Evolutionary conservation across 768 basidiomycete genomes (phyloP).

Genomic region (Collybia nuda): DNA sequence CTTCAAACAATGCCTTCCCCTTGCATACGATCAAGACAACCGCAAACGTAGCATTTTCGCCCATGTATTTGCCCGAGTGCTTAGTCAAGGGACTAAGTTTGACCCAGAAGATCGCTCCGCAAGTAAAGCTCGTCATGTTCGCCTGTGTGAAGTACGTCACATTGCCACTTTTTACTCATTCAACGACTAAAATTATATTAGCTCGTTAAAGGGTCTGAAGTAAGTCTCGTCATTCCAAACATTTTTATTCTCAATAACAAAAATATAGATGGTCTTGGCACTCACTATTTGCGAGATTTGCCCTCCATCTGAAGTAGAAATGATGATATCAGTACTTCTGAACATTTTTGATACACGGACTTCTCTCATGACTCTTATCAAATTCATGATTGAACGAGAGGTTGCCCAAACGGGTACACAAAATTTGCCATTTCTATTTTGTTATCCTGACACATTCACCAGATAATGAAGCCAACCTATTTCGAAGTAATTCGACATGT

Average conservation of each 20-base stretch:
- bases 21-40: slow-evolving; percentile 74
- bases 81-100: slow-evolving; percentile 79
- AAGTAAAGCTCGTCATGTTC: slow-evolving; percentile 45
- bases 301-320: slow-evolving; percentile 75
- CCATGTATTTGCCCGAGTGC: slow-evolving; percentile 78
- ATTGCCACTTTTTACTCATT: background rate
- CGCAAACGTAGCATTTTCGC: slow-evolving; percentile 78
- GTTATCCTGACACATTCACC: slow-evolving; percentile 9
- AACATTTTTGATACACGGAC: slow-evolving; percentile 82
- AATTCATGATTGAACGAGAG: slow-evolving; percentile 84
- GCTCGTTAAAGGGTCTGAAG: slow-evolving; percentile 76
- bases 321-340: slow-evolving; percentile 81
- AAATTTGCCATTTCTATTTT: background rate
- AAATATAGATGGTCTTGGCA: slow-evolving; percentile 66
- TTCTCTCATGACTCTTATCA: slow-evolving; percentile 71
- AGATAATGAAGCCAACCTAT: slow-evolving; percentile 82
- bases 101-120: slow-evolving; percentile 55
- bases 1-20: slow-evolving; percentile 81
- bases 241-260: slow-evolving; percentile 2
- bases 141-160: slow-evolving; percentile 56
- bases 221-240: slow-evolving; percentile 29
- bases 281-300: slow-evolving; percentile 88
- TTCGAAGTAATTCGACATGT: slow-evolving; percentile 85
- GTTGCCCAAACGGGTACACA: slow-evolving; percentile 69
- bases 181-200: slow-evolving; percentile 20